Percentiles rank a stretch among this genome's conserved stretches.
phyloP scores from a whole-genome alignment of 164 flowering plant species.

The Annona cherimola region DNA sequence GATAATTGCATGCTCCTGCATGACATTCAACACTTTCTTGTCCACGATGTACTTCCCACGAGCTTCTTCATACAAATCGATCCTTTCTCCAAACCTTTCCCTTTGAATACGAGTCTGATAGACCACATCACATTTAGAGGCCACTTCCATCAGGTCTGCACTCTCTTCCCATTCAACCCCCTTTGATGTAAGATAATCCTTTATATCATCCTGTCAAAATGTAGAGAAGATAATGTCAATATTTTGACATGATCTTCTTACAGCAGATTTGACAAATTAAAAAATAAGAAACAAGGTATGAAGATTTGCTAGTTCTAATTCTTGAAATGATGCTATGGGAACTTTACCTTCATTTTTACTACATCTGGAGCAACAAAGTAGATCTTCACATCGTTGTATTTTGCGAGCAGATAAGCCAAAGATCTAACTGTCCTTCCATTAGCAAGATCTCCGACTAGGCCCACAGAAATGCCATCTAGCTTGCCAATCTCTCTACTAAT shows the following conservation, averaged over 20 bases:
- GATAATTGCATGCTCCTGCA: conserved; percentile 91
- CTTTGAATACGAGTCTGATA: conserved; percentile 96
- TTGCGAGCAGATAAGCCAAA: conserved; percentile 84
- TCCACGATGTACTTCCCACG: conserved; percentile 93
- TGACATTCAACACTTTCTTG: conserved; percentile 40
- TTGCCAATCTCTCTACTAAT: conserved; percentile 88
- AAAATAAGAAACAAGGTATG: too few relatives aligned
- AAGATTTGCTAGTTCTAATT: neutral
- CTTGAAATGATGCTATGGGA: neutral
- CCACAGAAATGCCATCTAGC: conserved; percentile 87
- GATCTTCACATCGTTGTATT: conserved; percentile 75
- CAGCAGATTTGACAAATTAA: neutral
- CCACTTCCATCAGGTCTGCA: conserved; percentile 77
- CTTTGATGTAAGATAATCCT: conserved; percentile 63
- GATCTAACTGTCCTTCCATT: conserved; percentile 98
- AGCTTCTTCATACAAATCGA: conserved; percentile 83
- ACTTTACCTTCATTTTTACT: conserved; percentile 89
- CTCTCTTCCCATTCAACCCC: conserved; percentile 95
- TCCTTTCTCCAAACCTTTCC: conserved; percentile 83
- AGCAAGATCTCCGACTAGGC: conserved; percentile 97
- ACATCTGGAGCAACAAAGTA: conserved; percentile 92
- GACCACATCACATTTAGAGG: conserved; percentile 90
- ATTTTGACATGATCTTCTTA: conserved; percentile 7
- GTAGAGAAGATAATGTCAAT: neutral
- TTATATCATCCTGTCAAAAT: conserved; percentile 76